phyloP scores from a whole-genome alignment of 768 basidiomycete genomes.

The Tulasnella calospora region DNA sequence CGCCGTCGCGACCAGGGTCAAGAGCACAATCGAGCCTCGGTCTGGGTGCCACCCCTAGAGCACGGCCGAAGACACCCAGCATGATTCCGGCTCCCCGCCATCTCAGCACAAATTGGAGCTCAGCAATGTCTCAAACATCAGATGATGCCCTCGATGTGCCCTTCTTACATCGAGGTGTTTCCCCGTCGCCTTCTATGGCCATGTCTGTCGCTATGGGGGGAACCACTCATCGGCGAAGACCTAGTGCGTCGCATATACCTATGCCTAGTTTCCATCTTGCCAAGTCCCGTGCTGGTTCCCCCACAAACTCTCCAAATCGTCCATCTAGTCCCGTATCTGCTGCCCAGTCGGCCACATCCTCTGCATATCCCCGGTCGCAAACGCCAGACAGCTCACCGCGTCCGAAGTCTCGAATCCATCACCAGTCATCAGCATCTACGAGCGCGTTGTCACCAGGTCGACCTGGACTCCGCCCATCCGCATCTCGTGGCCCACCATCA shows the following conservation, averaged over 20 bases:
- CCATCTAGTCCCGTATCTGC: conserved; percentile 47
- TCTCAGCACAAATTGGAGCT: conserved; percentile 47
- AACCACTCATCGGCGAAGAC: conserved; percentile 22
- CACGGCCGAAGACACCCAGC: conserved; percentile 73
- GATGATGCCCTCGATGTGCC: conserved; percentile 45
- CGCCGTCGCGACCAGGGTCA: conserved; percentile 23
- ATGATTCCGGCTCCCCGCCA: conserved; percentile 64
- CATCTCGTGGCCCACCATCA: conserved; percentile 30
- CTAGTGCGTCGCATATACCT: conserved; percentile 51
- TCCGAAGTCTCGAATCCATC: conserved; percentile 33
- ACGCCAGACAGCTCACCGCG: conserved; percentile 63
- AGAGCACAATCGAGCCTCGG: conserved; percentile 25
- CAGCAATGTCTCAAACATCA: conserved; percentile 41
- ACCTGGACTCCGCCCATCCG: conserved; percentile 22
- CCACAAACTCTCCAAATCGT: conserved; percentile 59
- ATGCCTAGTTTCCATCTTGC: conserved; percentile 22
- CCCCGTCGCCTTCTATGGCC: conserved; percentile 44
- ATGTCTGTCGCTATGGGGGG: conserved; percentile 15
- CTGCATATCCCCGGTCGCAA: conserved; percentile 45
- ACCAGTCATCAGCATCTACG: conserved; percentile 30
- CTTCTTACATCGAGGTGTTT: conserved; percentile 54
- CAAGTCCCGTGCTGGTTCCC: conserved; percentile 50
- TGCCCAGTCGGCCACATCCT: conserved; percentile 36
- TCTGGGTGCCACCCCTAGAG: conserved; percentile 49
- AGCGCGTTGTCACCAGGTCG: conserved; percentile 34